phyloP scores from a whole-genome alignment of 208 protist genomes.

The Lotmaria passim region DNA sequence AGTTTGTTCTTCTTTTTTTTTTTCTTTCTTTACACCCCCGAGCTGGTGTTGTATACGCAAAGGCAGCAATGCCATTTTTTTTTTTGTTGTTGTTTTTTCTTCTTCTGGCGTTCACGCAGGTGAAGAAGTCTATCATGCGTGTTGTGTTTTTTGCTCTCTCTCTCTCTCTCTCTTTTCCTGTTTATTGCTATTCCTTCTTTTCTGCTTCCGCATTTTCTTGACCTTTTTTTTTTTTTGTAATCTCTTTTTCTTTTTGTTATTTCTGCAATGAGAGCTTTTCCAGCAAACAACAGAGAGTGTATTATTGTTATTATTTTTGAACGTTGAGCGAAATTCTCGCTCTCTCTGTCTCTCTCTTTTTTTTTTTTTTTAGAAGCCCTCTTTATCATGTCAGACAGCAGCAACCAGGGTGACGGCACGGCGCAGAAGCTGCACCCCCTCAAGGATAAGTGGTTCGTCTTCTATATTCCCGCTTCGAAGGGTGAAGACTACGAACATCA shows the following conservation, averaged over 20 bases:
- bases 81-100: neutral
- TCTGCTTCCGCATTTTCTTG: neutral
- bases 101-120: too few species aligned
- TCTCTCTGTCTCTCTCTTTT: neutral
- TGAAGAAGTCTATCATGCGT: too few species aligned
- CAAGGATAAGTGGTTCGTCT: slow-evolving; percentile 85
- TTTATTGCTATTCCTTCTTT: neutral
- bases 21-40: too few species aligned
- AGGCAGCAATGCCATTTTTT: too few species aligned
- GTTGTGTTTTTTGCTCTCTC: too few species aligned
- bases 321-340: too few species aligned
- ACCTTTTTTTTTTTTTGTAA: neutral
- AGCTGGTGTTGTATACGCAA: too few species aligned
- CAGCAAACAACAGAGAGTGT: too few species aligned
- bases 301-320: too few species aligned
- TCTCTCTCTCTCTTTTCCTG: slow-evolving; percentile 4
- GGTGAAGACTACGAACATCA: slow-evolving; percentile 54
- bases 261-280: too few species aligned
- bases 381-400: slow-evolving; percentile 27
- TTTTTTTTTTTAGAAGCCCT: neutral
- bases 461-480: slow-evolving; percentile 69
- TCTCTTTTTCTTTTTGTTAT: neutral
- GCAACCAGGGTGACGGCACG: slow-evolving; percentile 7
- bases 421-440: slow-evolving; percentile 55
- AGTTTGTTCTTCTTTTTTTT: too few species aligned